These are phyloP conservation scores for Daldinia sp. DNA, from an alignment of 2,329 filamentous ascomycete genomes.

Conservation along the genomic window DNA sequence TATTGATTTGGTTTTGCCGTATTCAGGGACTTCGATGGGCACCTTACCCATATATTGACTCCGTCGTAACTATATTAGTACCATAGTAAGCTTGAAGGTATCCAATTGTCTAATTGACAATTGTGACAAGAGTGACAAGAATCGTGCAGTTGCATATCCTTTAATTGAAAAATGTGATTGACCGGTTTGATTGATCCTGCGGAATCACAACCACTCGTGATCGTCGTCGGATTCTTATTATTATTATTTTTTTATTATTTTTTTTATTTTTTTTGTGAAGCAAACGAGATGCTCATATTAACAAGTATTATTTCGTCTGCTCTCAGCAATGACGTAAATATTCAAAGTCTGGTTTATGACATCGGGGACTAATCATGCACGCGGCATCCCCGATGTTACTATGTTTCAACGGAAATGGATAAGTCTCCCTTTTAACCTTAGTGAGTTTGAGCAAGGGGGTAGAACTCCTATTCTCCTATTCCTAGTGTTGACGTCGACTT, in stretches of 20 bases:
- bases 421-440: conserved; percentile 11
- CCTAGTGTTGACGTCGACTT: neutral
- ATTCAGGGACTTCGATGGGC: neutral
- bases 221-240: neutral
- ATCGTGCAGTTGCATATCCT: neutral
- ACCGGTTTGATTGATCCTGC: too few species aligned
- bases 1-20: neutral
- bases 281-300: too few species aligned
- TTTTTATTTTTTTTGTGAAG: too few species aligned
- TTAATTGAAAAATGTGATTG: neutral
- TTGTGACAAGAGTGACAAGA: too few species aligned
- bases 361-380: neutral
- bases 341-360: neutral
- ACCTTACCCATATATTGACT: neutral
- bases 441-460: conserved; percentile 13
- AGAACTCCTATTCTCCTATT: conserved; percentile 8
- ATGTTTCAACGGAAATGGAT: conserved; percentile 13
- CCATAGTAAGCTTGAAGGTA: neutral
- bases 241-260: neutral
- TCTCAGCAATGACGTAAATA: neutral
- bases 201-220: neutral
- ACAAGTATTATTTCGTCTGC: too few species aligned
- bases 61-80: neutral
- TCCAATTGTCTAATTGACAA: too few species aligned
- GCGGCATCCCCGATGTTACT: conserved; percentile 24